Evolutionary conservation across 495 filamentous ascomycete genomes (phyloP), one percentile per base, ranked within the genome.

Genomic region (Penicillium diatomitis): DNA sequence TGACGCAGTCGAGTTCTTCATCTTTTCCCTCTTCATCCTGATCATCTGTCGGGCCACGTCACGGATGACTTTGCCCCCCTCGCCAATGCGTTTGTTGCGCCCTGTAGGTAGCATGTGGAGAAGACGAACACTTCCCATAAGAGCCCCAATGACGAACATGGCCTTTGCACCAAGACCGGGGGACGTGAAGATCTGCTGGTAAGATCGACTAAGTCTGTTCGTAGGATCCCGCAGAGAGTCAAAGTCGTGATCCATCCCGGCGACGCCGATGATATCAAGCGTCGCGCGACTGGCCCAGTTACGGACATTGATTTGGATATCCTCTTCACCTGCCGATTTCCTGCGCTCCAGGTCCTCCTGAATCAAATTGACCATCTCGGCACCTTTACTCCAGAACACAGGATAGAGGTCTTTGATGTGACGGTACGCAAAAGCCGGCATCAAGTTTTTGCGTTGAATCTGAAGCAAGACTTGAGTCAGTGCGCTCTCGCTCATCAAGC

Each of bases 401-500:
- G 90, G 82, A 46, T 92, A 92, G 0, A 95, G 74, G 45, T 92
- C 80, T 59, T 94, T 94, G 62, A 95, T 70, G 56, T 95, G 90
- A 11, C 87, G 76, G 60, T 85, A 95, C 8, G 82, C 70, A 58
- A 96, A 97, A 0, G 88, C 90, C 2, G 89, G 90, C 72, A 86
- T 79, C 2, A 96, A 73, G 43, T 83, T 81, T 56, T 82, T 87
- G 8, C 90, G 75, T 73, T 95, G 89, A 10, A 71, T 41, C 68
- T 72, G 41, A 12, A n/a, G 6, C 29, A 44, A 4, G n/a, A 4
- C 5, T 37, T 3, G 12, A 3, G 8, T 43, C 20, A 57, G 47
- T 38, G 41, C 20, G 28, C 12, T 9, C 20, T 4, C 4, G 10
- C 20, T 20, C 20, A 10, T 6, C 37, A 9, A 7, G 31, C 5